Evolutionary conservation across 306 rosid species (phyloP), one percentile per base, ranked within the genome.

Genomic region (barrel medic (Medicago truncatula)): DNA sequence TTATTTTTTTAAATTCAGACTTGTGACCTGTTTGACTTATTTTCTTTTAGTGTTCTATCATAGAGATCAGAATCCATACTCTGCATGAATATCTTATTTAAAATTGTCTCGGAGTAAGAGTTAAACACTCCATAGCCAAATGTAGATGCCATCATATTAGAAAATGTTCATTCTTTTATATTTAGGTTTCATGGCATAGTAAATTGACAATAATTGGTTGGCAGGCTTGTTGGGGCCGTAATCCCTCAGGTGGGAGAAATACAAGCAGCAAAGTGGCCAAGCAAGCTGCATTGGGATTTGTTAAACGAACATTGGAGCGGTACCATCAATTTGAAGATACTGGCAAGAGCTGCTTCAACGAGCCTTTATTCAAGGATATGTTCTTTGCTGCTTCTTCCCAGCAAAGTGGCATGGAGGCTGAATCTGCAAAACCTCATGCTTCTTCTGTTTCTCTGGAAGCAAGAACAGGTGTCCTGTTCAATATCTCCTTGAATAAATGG

Each of bases 291-390:
- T 70, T 86, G 70, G 89, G 86, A 76, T 88, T 93, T 86, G 89
- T 89, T 72, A 93, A 87, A 83, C 87, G 90, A 73, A 88, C 98
- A 64, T 83, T 91, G 81, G 90, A 89, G 46, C 85, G 89, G 68
- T 91, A 89, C 66, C 93, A 70, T 79, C 87, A 85, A 61, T 91
- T 79, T 89, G 93, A 91, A 86, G 88, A 78, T 60, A 89, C 90
- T 25, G 96, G 97, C 68, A 91, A 84, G 81, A 93, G 97, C 86
- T 88, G 93, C 88, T 93, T 93, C 85, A 83, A 82, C 5, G 98
- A 91, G 70, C 90, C 92, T 67, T 39, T 76, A 70, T 91, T 83
- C 80, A 85, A 74, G 84, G 93, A 89, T 73, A 88, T 77, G 72
- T 85, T 87, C 82, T 63, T 83, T 74, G 83, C 93, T 81, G 80